Percentiles rank a stretch among this genome's conserved stretches.
These are phyloP conservation scores for Suillus discolor DNA, from an alignment of 768 basidiomycete species.

Conservation along the genomic window DNA sequence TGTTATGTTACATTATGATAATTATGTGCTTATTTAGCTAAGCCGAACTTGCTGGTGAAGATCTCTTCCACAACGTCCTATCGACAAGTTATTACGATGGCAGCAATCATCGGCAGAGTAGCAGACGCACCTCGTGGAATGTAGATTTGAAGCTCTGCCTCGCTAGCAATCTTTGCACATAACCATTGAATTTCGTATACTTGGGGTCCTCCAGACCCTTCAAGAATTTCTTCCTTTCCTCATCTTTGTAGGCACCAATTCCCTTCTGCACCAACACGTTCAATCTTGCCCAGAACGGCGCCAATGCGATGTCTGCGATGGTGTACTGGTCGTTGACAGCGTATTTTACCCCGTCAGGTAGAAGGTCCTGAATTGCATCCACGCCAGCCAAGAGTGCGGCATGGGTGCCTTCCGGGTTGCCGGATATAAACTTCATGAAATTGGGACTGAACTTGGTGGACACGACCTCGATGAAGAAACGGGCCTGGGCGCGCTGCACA, in stretches of 20 bases:
- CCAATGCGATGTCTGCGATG: conserved; percentile 63
- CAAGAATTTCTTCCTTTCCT: conserved; percentile 47
- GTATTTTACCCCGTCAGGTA: conserved; percentile 45
- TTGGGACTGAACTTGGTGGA: conserved; percentile 45
- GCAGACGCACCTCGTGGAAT: conserved; percentile 50
- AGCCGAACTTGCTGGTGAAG: conserved; percentile 12
- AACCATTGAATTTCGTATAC: conserved; percentile 53
- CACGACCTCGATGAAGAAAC: conserved; percentile 64
- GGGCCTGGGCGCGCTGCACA: conserved; percentile 55
- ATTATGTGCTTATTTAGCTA: conserved; percentile 8
- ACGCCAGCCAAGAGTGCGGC: conserved; percentile 39
- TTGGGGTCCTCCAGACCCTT: conserved; percentile 42
- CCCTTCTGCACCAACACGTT: conserved; percentile 50
- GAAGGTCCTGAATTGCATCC: conserved; percentile 51
- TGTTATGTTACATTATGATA: not conserved
- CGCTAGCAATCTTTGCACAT: conserved; percentile 47
- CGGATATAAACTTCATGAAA: conserved; percentile 3
- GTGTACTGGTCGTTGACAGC: conserved; percentile 38
- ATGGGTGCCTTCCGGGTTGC: not conserved
- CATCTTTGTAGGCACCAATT: conserved; percentile 50
- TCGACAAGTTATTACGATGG: not conserved
- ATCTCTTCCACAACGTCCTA: conserved; percentile 17
- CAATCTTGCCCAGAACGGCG: conserved; percentile 62
- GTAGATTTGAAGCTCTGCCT: conserved; percentile 59
- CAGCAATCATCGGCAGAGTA: too few species aligned